Percentiles rank a stretch among this genome's conserved stretches.
These are phyloP conservation scores for Torulaspora gathmanii DNA, from an alignment of 805 yeast species.

Conservation along the genomic window DNA sequence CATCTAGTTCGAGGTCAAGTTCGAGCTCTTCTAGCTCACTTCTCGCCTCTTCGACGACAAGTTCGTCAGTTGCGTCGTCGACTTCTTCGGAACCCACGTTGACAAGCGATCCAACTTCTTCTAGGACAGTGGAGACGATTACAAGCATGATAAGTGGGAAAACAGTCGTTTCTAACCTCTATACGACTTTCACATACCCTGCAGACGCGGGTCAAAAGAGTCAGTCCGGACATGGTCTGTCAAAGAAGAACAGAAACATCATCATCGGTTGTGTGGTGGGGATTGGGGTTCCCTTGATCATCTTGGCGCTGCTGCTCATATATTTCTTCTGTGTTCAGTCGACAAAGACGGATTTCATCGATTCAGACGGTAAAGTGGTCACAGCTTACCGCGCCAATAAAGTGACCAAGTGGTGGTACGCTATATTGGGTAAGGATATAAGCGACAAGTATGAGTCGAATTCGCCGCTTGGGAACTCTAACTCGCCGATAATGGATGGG, in stretches of 20 bases:
- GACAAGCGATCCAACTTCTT: conserved; percentile 2
- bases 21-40: not conserved
- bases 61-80: conserved; percentile 7
- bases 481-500: conserved; percentile 10
- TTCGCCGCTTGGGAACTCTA: conserved; percentile 20
- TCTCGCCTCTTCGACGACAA: not conserved
- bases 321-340: conserved; percentile 32
- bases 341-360: conserved; percentile 33
- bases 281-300: conserved; percentile 56
- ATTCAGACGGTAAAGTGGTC: conserved; percentile 38
- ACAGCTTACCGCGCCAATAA: conserved; percentile 33
- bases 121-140: conserved; percentile 14
- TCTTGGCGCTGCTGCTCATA: conserved; percentile 22
- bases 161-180: conserved; percentile 33
- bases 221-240: conserved; percentile 38
- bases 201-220: conserved; percentile 15
- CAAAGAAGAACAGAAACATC: conserved; percentile 47
- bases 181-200: conserved; percentile 30
- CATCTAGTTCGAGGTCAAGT: conserved; percentile 4
- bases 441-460: conserved; percentile 23
- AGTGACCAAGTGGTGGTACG: conserved; percentile 31
- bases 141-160: conserved; percentile 35
- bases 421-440: conserved; percentile 29
- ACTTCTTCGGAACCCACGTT: conserved; percentile 3
- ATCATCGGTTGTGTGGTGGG: conserved; percentile 70